phyloP scores from a whole-genome alignment of 495 filamentous ascomycete genomes.

The Cercophora samala region DNA sequence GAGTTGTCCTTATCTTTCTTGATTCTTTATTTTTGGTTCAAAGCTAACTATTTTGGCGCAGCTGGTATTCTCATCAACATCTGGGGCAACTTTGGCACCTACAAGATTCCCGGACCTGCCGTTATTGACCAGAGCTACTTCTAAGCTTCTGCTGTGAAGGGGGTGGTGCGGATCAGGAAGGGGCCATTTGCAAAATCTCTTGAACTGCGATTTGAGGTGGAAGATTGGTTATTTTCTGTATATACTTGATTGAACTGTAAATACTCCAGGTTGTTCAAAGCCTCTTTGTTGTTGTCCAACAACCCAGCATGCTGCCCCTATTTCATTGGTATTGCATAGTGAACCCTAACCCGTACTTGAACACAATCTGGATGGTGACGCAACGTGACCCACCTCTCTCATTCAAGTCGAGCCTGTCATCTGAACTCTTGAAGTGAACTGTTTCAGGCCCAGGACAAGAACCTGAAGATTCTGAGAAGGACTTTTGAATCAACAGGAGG shows the following conservation, averaged over 20 bases:
- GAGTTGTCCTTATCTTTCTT: too few relatives aligned
- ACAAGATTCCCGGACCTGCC: conserved; percentile 35
- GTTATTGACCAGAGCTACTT: conserved; percentile 29
- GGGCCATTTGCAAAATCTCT: too few relatives aligned
- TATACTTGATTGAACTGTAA: background rate
- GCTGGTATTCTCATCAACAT: conserved; percentile 44
- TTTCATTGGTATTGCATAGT: too few relatives aligned
- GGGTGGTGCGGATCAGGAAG: background rate
- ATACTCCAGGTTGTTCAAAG: background rate
- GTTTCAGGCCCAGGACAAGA: background rate
- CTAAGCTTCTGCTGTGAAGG: background rate
- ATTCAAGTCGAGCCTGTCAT: background rate
- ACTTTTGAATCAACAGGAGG: background rate
- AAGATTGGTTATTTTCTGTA: background rate
- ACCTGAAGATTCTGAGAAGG: background rate
- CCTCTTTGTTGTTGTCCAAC: background rate
- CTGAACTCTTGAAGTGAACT: background rate
- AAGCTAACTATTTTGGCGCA: background rate
- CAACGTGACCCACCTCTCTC: background rate
- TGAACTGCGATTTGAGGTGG: too few relatives aligned
- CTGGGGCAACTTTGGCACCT: conserved; percentile 39
- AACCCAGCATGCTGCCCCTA: too few relatives aligned
- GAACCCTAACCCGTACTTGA: too few relatives aligned
- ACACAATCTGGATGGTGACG: background rate
- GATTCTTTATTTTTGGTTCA: background rate